Evolutionary conservation across 805 yeast genomes (phyloP).

Genomic region (Kodamaea kaohsiungensis): DNA sequence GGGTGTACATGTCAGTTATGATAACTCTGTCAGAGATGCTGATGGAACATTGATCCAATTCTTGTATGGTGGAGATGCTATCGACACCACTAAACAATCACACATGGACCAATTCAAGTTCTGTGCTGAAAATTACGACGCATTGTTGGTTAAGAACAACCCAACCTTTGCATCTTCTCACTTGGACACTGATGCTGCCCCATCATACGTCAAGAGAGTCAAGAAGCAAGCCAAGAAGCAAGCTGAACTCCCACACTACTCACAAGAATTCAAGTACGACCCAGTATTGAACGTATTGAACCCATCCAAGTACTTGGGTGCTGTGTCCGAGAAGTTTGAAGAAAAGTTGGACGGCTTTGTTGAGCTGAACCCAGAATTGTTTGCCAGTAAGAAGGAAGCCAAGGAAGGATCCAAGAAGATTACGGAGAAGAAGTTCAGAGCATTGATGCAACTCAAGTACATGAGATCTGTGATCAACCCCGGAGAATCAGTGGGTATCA

Average conservation of each 20-base stretch:
- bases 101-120: constrained; percentile 92
- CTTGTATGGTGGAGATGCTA: constrained; percentile 95
- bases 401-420: constrained; percentile 49
- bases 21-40: constrained; percentile 91
- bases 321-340: constrained; percentile 89
- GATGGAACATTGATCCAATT: constrained; percentile 94
- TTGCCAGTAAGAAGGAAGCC: constrained; percentile 56
- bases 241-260: constrained; percentile 60
- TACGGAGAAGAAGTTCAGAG: constrained; percentile 83
- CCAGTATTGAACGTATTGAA: constrained; percentile 84
- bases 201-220: constrained; percentile 77
- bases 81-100: constrained; percentile 92
- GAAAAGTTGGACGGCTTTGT: constrained; percentile 73
- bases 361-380: constrained; percentile 52
- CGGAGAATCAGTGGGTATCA: constrained; percentile 97
- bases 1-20: constrained; percentile 93
- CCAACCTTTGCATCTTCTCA: constrained; percentile 72
- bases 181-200: constrained; percentile 83
- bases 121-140: constrained; percentile 88
- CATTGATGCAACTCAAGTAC: constrained; percentile 96
- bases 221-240: constrained; percentile 71
- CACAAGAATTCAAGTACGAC: constrained; percentile 68
- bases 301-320: constrained; percentile 89
- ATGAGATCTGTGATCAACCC: constrained; percentile 95
- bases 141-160: constrained; percentile 81